Evolutionary conservation across 345 rosid genomes (phyloP).

Genomic region (Eucalyptus pauciflora): DNA sequence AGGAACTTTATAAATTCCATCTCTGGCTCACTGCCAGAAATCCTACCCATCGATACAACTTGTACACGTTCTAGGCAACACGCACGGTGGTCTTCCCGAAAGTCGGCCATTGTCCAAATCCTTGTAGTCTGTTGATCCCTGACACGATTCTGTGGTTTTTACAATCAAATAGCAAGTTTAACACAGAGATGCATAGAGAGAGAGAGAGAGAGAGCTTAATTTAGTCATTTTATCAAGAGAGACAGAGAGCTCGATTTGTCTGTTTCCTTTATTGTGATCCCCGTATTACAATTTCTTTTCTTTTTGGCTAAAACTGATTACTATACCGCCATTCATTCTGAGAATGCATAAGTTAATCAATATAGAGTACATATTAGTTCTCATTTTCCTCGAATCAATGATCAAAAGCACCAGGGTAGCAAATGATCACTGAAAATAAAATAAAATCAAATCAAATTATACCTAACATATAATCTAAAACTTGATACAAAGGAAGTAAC

Average conservation of each 20-base stretch:
- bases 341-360: background rate
- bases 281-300: background rate
- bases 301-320: background rate
- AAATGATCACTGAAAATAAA: background rate
- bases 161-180: background rate
- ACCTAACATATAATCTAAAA: background rate
- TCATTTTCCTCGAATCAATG: background rate
- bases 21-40: background rate
- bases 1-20: background rate
- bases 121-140: background rate
- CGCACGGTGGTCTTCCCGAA: background rate
- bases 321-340: background rate
- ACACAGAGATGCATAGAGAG: background rate
- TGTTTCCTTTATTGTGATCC: background rate
- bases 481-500: background rate
- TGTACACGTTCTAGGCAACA: background rate
- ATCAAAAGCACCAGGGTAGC: background rate
- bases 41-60: background rate
- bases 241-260: background rate
- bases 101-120: background rate
- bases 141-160: background rate
- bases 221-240: background rate
- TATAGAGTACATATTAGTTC: background rate
- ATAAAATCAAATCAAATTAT: background rate
- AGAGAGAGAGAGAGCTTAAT: background rate